Percentiles rank a stretch among this genome's conserved stretches.
These are phyloP conservation scores for Alternaria sp. DNA, from an alignment of 2,329 filamentous ascomycete genomes.

Conservation along the genomic window DNA sequence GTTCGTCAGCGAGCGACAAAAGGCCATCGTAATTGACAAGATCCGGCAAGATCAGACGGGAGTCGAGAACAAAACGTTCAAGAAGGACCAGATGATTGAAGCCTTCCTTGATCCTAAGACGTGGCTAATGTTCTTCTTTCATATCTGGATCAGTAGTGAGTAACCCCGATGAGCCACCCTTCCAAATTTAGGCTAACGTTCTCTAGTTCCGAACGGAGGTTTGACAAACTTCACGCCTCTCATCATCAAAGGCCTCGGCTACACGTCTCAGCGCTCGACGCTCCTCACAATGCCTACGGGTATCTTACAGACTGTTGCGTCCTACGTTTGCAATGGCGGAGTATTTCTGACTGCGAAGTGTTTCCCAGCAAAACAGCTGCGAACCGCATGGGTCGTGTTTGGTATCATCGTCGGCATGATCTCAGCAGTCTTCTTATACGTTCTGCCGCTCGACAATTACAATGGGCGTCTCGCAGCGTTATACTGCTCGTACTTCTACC, in stretches of 20 bases:
- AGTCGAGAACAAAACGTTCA: conserved; percentile 55
- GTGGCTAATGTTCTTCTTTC: conserved; percentile 43
- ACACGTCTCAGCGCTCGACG: conserved; percentile 34
- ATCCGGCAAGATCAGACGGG: conserved; percentile 54
- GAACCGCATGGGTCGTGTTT: conserved; percentile 34
- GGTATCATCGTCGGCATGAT: conserved; percentile 37
- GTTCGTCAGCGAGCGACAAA: conserved; percentile 42
- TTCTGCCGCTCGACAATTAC: conserved; percentile 31
- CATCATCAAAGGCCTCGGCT: conserved; percentile 44
- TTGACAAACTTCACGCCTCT: conserved; percentile 41
- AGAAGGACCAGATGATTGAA: conserved; percentile 54
- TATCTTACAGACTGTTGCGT: conserved; percentile 41
- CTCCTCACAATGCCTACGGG: conserved; percentile 37
- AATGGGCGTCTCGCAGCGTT: conserved; percentile 36
- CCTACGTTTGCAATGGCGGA: conserved; percentile 49
- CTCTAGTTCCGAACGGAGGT: conserved; percentile 42
- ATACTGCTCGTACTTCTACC: conserved; percentile 35
- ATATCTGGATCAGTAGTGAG: conserved; percentile 31
- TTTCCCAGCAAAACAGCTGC: conserved; percentile 23
- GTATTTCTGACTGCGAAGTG: conserved; percentile 42
- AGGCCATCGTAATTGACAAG: conserved; percentile 37
- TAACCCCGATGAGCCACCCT: not conserved
- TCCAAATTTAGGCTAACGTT: not conserved
- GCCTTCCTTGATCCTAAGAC: conserved; percentile 51
- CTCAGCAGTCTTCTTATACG: conserved; percentile 35